Evolutionary conservation across 768 basidiomycete species (phyloP).

Genomic region (Lactarius deliciosus): DNA sequence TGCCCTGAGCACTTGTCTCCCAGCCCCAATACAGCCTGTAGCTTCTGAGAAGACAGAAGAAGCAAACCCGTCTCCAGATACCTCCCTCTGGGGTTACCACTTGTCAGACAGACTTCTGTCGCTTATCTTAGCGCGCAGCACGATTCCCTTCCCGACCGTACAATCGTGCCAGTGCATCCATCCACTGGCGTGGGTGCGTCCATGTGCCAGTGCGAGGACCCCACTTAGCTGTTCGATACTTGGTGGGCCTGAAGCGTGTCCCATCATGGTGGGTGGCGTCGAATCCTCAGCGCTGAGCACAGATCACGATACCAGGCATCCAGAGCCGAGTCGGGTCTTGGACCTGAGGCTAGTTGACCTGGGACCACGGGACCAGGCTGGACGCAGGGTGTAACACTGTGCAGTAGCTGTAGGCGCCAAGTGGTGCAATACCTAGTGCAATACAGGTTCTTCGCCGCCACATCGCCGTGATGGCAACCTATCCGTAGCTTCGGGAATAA

Average conservation of each 20-base stretch:
- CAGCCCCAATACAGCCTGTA: neutral
- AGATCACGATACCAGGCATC: neutral
- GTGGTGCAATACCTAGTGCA: neutral
- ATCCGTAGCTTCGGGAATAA: neutral
- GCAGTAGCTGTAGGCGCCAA: neutral
- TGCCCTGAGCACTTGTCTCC: neutral
- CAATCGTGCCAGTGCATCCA: neutral
- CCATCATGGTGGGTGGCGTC: neutral
- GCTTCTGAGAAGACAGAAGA: slow-evolving; percentile 1
- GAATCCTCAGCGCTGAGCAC: neutral
- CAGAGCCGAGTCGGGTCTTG: neutral
- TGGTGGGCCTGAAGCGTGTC: neutral
- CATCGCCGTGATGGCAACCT: neutral
- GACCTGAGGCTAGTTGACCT: neutral
- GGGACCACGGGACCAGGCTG: neutral
- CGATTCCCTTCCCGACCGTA: neutral
- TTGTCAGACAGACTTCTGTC: neutral
- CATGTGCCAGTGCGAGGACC: neutral
- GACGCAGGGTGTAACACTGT: neutral
- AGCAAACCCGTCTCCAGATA: neutral
- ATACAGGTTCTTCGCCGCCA: neutral
- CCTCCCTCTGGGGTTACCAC: neutral
- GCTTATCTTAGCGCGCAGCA: slow-evolving; percentile 3
- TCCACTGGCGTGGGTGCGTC: neutral
- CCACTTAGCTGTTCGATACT: neutral